Base-by-base conservation (phyloP, 352 stramenopile species). In the Globisporangium camurandrum region DNA sequence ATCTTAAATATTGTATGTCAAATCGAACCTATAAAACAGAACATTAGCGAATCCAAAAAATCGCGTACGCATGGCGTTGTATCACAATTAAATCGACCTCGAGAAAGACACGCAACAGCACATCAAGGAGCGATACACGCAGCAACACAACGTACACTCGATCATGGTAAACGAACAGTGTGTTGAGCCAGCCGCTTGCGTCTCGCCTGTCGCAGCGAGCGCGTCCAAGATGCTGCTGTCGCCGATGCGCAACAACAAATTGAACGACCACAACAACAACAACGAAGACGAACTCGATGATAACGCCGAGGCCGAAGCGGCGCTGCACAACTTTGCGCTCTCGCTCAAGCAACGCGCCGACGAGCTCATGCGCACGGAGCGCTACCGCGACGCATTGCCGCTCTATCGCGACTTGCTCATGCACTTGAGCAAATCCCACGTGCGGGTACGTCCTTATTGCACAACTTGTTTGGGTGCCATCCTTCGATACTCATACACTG, bases 371-470 rank as follows among this genome's bases (percentile, higher is more conserved):
- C 57, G 69, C 12, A 44, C 50, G 26, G 62, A 80, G 54, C 62
- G 71, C 26, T 66, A 73, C 43, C 63, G 78, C 28, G 61, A 79
- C 51, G 77, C 75, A 40, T 64, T 86, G 40, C 65, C 60, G 14
- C 51, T 86, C 37, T 88, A 88, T 53, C 69, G 71, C 20, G 77
- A 85, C 42, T 63, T 87, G 41, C 70, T 88, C 49, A 77, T 84
- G 70, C 70, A 85, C 37, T 60, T 88, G 23, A 84, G 74, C 44
- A 70, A 66, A 50, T 87, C 75, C 2, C 77, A 87, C 20, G 75
- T 86, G 51, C 69, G 74, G 51, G 69, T 77, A 14, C 12, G 54
- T 33, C n/a, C n/a, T n/a, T n/a, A n/a, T n/a, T n/a, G n/a, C n/a
- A n/a, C n/a, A n/a, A n/a, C n/a, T n/a, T n/a, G n/a, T n/a, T n/a